A percentile compares a stretch with the other conserved stretches of the same genome.
Evolutionary conservation across 2,329 filamentous ascomycete genomes (phyloP).

Genomic region (Xylaria sp.): DNA sequence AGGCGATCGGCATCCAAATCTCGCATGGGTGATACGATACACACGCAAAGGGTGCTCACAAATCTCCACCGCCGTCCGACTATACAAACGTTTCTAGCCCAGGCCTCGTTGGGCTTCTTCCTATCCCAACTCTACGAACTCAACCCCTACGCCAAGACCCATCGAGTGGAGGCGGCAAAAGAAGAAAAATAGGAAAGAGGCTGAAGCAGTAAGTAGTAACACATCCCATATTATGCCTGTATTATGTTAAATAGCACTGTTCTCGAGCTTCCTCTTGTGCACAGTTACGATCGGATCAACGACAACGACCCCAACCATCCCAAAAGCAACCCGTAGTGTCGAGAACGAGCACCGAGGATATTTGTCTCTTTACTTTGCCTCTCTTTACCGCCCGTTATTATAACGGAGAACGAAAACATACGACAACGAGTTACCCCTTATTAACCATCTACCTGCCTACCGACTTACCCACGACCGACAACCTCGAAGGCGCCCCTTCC

Average conservation of each 20-base stretch:
- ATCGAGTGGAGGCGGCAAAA: neutral
- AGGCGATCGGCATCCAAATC: neutral
- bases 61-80: neutral
- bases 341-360: neutral
- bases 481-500: neutral
- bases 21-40: neutral
- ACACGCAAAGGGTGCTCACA: slow-evolving; percentile 1
- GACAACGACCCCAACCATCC: neutral
- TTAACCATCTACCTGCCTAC: neutral
- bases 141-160: neutral
- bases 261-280: neutral
- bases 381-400: no score
- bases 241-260: neutral
- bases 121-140: neutral
- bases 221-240: neutral
- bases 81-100: no score
- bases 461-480: neutral
- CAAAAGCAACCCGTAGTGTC: neutral
- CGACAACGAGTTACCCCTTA: no score
- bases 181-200: neutral
- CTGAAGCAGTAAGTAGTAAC: neutral
- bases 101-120: neutral
- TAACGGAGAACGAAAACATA: no score
- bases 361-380: no score
- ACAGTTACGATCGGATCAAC: neutral